Evolutionary conservation across 164 flowering plant genomes (phyloP), one percentile per base, ranked within the genome.

Genomic region (Warburgia ugandensis): DNA sequence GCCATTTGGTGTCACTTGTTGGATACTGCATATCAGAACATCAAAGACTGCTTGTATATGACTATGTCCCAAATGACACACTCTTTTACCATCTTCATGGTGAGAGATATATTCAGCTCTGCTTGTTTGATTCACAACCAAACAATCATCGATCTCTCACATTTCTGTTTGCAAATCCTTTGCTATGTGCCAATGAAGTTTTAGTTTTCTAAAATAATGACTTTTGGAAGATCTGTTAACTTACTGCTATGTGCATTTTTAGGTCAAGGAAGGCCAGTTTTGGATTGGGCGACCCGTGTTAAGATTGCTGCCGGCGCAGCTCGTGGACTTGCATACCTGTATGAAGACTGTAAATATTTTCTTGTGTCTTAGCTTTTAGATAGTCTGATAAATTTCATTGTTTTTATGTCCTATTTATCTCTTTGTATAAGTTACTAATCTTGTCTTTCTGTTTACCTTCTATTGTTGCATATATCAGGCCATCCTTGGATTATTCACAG

Each of bases 61-160:
- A 84, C 32, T 87, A 70, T 69, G 81, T 87, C 22, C 79, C 97
- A 7, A 86, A 89, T 61, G 75, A 83, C 42, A 81, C 77, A 19
- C 95, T 89, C 37, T 62, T 86, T 63, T 81, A 69, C 65, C 95
- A 89, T 76, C 95, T 89, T 44, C 97, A 89, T 54, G 95, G 97
- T 89, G 78, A 68, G 60, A 33, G 12, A 12, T 20, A 21, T 8
- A 43, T 42, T 49, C 4, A 50, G 7, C 14, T 55, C 53, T 44
- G 3, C 5, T 20, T 16, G 4, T 27, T 31, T 19, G 25, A 0
- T 26, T 41, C 20, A 1, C 21, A 33, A 30, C 6, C 47, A 29
- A 0, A 13, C 38, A 31, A 28, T n/a, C 16, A 36, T 8, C 48
- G 21, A 31, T 42, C 17, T 31, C 16, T 2, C 48, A 1, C 48